Base-by-base conservation (phyloP, 805 yeast species). In the Cyberlindnera subsufficiens region DNA sequence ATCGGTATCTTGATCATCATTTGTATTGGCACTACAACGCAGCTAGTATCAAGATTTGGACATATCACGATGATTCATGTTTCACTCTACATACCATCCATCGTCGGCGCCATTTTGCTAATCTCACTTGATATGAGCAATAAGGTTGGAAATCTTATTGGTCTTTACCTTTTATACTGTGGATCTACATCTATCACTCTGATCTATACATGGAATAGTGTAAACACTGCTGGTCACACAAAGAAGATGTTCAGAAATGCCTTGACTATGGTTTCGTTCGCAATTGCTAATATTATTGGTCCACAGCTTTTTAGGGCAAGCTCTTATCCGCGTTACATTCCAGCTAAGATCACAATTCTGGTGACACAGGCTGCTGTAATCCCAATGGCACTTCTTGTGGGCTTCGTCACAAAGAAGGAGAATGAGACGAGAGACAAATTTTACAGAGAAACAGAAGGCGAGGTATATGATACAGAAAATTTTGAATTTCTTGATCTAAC, bases 151-250 rank as follows among this genome's bases (percentile, higher is more conserved):
- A 71, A 74, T 46, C 47, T 77, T 40, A 59, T 76, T 41, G 69
- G 76, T 6, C 66, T 77, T 33, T 76, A 77, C 50, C 53, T 74
- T 22, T 6, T 22, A 54, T 64, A 71, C 38, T 66, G 78, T 71
- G 68, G 81, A 53, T 72, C 84, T 35, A 72, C 79, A 27, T 67
- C 75, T 41, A 78, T 76, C 42, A 75, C 83, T 1, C 65, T 78
- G 42, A 65, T 79, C 25, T 78, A 77, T 52, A 72, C 78, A 6
- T 78, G 84, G 85, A 76, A 76, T 46, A 70, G 75, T 42, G 72
- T 80, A 36, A 78, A 78, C 51, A 77, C 82, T 9, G 76, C 84
- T 0, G 84, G 85, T 1, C 74, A 77, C 43, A 76, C 82, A 6
- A 79, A 79, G 53, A 69, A 78, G 47, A 60, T 77, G 20, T 70